Base-by-base conservation (phyloP, 2,329 filamentous ascomycete species). In the Zelopaecilomyces penicillatus region DNA sequence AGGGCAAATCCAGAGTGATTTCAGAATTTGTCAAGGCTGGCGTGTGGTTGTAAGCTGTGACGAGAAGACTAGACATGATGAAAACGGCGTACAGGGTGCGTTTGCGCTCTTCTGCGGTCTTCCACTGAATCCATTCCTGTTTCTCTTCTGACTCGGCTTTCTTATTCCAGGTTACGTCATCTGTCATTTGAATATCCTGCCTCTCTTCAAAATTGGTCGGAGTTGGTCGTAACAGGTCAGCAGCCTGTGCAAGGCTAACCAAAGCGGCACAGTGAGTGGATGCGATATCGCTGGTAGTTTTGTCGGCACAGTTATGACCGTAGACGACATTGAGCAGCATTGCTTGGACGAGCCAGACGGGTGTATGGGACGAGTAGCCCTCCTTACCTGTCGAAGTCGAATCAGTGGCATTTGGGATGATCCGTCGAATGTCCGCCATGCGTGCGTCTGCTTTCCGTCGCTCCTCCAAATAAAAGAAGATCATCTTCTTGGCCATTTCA, bases 241-340 rank as follows among this genome's bases (percentile, higher is more conserved):
- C 89, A 31, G 89, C 87, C 58, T 90, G 84, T 4, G 91, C 89
- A 42, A 98, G 78, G 61, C 88, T 95, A 43, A 96, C 88, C 36
- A 98, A 70, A 19, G 90, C 87, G 6, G 89, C 87, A 60, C 87
- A 94, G 61, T 97, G 91, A 1, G 87, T 95, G 51, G 85, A 90
- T 1, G 91, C 91, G 57, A 95, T 94, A 60, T 96, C 89, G 48
- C 87, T 88, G 26, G 88, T 85, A 43, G 82, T 83, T 67, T 94
- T 91, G 62, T 97, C 91, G 33, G 87, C 88, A 61, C 89, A 95
- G 54, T 95, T 94, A 63, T 96, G 87, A 10, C 91, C 91, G 60
- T 95, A 97, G 11, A 96, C 86, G 33, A 97, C 87, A 60, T 95
- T 97, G 41, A 98, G 74, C 6, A 97, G 72, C 91, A 97, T 97